Evolutionary conservation across 108 stramenopile species (phyloP).

Genomic region (Heterococcus sp.): DNA sequence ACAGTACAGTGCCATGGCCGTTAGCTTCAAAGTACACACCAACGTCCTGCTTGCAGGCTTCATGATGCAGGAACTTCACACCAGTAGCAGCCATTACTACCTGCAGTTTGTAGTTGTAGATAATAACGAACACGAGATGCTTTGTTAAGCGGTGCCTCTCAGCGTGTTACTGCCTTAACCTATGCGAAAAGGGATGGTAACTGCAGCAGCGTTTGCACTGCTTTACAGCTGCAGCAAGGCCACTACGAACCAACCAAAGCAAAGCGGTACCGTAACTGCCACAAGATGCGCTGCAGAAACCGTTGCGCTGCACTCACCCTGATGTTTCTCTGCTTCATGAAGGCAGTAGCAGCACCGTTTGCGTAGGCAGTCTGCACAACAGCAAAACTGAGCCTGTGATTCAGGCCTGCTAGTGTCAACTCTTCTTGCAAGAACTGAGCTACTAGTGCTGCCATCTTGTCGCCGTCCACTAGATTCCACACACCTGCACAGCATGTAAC

Average conservation of each 20-base stretch:
- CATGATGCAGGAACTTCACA: conserved; percentile 93
- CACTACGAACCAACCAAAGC: no score
- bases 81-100: conserved; percentile 83
- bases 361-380: conserved; percentile 99
- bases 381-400: conserved; percentile 67
- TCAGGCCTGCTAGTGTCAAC: conserved; percentile 43
- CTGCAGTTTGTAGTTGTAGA: no score
- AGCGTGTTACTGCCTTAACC: no score
- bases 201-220: no score
- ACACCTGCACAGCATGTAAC: neutral
- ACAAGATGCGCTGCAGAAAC: no score
- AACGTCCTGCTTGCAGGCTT: conserved; percentile 85
- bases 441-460: conserved; percentile 86
- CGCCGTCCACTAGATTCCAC: conserved; percentile 86
- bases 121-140: no score
- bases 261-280: no score
- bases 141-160: no score
- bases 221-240: no score
- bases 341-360: conserved; percentile 88
- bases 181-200: no score
- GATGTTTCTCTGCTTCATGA: conserved; percentile 54
- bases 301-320: neutral
- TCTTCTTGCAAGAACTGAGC: conserved; percentile 74
- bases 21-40: conserved; percentile 99
- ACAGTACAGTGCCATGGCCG: conserved; percentile 97